A percentile compares a stretch with the other conserved stretches of the same genome.
phyloP scores from a whole-genome alignment of 2,329 filamentous ascomycete species.

The Aspergillus eucalypticola region DNA sequence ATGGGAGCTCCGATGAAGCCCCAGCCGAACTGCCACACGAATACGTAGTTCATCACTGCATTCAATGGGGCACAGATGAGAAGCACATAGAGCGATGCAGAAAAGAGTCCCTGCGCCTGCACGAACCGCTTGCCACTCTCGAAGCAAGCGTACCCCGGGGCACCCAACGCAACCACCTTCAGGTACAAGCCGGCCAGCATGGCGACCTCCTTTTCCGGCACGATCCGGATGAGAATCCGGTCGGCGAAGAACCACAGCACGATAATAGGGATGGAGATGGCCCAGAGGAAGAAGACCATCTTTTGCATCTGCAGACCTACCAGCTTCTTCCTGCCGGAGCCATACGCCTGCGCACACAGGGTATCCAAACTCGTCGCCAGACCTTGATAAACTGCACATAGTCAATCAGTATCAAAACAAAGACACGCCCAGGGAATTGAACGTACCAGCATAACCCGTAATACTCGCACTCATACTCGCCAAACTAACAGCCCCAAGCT shows the following conservation, averaged over 20 bases:
- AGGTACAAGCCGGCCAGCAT: slow-evolving; percentile 72
- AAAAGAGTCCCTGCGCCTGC: slow-evolving; percentile 85
- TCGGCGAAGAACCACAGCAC: slow-evolving; percentile 71
- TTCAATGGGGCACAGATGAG: slow-evolving; percentile 81
- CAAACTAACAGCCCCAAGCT: slow-evolving; percentile 67
- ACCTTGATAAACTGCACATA: slow-evolving; percentile 65
- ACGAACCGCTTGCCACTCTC: slow-evolving; percentile 82
- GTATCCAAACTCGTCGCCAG: slow-evolving; percentile 89
- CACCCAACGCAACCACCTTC: slow-evolving; percentile 67
- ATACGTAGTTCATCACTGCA: slow-evolving; percentile 74
- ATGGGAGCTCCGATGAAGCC: slow-evolving; percentile 80
- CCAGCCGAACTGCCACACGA: slow-evolving; percentile 68
- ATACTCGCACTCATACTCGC: slow-evolving; percentile 80
- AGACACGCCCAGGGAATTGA: too few relatives aligned
- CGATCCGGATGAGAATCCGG: slow-evolving; percentile 63
- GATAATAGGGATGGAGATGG: slow-evolving; percentile 70
- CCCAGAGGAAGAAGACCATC: slow-evolving; percentile 76
- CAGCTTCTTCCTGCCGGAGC: slow-evolving; percentile 83
- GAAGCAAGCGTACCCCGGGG: slow-evolving; percentile 74
- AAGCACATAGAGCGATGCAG: slow-evolving; percentile 78
- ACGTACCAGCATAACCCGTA: slow-evolving; percentile 60
- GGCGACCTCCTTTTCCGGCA: slow-evolving; percentile 72
- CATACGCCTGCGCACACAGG: slow-evolving; percentile 89
- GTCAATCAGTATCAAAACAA: neutral
- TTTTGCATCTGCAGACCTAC: slow-evolving; percentile 82